phyloP scores from a whole-genome alignment of 179 eudicot genomes.

The Patellifolia procumbens region DNA sequence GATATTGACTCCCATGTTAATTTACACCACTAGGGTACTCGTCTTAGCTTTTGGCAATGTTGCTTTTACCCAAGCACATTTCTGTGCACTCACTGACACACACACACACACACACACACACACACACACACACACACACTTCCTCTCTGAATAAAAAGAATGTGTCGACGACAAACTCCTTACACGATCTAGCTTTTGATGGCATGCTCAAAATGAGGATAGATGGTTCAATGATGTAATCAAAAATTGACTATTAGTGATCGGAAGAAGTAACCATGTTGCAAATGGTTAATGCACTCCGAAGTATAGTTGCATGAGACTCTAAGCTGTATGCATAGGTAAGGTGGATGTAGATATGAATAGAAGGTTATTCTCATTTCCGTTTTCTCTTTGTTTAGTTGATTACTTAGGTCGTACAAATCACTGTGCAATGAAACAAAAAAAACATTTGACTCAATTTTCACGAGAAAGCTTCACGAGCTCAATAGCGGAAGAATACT shows the following conservation, averaged over 20 bases:
- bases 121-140: not conserved
- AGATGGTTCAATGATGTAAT: not conserved
- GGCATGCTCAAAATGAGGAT: not conserved
- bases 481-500: no score
- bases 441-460: not conserved
- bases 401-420: not conserved
- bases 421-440: not conserved
- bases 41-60: not conserved
- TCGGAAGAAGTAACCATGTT: not conserved
- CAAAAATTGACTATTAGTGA: not conserved
- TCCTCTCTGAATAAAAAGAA: no score
- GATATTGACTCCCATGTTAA: not conserved
- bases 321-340: not conserved
- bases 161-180: not conserved
- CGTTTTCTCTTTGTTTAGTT: not conserved
- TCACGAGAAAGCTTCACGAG: not conserved
- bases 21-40: not conserved
- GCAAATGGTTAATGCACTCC: not conserved
- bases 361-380: not conserved
- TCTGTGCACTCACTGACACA: not conserved
- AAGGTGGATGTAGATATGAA: no score
- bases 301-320: not conserved
- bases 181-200: not conserved
- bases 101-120: not conserved
- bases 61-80: not conserved